Conservation (phyloP, 108 stramenopile genomes). For the Skeletonema costatum region DNA sequence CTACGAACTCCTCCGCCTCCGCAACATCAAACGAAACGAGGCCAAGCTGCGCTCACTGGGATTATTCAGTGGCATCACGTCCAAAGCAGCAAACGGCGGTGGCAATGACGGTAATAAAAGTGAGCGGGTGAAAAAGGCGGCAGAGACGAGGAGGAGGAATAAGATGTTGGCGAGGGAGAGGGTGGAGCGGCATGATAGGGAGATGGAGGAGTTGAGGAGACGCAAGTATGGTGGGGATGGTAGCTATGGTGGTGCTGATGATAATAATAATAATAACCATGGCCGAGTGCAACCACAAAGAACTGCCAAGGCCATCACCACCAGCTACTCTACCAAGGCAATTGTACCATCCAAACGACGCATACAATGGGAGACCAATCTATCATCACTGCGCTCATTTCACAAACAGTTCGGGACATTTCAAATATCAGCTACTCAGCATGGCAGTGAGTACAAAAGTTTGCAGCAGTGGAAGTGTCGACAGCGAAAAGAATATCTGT, state of each 20-base stretch:
- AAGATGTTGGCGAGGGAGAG: background rate
- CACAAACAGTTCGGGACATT: background rate
- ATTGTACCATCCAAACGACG: background rate
- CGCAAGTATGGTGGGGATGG: background rate
- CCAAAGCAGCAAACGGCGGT: background rate
- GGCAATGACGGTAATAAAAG: background rate
- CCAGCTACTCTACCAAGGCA: background rate
- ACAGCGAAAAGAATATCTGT: background rate
- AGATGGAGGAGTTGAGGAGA: background rate
- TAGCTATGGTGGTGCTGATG: background rate
- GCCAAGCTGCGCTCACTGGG: slow-evolving; percentile 40
- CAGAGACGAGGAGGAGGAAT: background rate
- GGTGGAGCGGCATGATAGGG: background rate
- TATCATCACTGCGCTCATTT: background rate
- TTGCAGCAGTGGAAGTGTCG: background rate
- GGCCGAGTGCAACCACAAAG: background rate
- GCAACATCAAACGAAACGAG: slow-evolving; percentile 49
- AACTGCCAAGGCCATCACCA: background rate
- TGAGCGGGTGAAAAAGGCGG: background rate
- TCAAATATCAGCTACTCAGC: background rate
- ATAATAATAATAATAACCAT: too few species aligned
- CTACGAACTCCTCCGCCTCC: slow-evolving; percentile 41
- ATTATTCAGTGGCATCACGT: background rate
- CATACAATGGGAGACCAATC: background rate
- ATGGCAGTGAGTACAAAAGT: background rate